These are phyloP conservation scores for Xanthoparmelia taractica DNA, from an alignment of 495 filamentous ascomycete species.

Conservation along the genomic window DNA sequence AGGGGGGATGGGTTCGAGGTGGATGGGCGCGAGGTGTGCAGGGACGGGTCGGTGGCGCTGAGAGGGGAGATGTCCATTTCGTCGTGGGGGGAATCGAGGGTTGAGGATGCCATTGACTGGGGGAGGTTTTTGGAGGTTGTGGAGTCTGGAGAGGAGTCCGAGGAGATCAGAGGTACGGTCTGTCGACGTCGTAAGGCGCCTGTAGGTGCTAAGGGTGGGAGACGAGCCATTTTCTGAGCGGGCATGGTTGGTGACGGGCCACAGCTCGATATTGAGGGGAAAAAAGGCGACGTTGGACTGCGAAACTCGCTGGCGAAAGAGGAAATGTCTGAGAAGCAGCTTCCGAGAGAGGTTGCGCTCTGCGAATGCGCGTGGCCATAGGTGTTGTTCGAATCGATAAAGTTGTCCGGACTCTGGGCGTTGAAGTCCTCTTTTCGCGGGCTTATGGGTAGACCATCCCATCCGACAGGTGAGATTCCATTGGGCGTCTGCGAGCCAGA, in stretches of 20 bases:
- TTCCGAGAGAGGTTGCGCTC: constrained; percentile 51
- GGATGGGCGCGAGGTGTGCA: constrained; percentile 14
- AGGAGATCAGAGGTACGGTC: constrained; percentile 68
- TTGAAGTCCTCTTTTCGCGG: constrained; percentile 60
- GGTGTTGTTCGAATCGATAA: constrained; percentile 41
- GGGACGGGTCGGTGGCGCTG: constrained; percentile 43
- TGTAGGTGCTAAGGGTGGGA: constrained; percentile 44
- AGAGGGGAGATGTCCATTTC: constrained; percentile 44
- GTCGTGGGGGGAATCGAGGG: constrained; percentile 64
- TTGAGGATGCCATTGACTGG: constrained; percentile 49
- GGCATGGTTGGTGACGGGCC: constrained; percentile 60
- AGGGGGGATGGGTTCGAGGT: constrained; percentile 36
- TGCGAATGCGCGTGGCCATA: constrained; percentile 53
- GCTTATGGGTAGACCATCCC: constrained; percentile 52
- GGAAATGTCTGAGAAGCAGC: constrained; percentile 47
- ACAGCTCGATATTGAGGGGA: constrained; percentile 62
- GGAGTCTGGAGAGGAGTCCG: constrained; percentile 63
- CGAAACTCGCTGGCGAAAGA: constrained; percentile 67
- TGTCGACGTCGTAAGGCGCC: constrained; percentile 77
- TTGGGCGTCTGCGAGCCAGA: constrained; percentile 60
- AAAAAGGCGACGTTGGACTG: constrained; percentile 82
- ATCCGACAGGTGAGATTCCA: constrained; percentile 67
- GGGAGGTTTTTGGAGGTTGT: constrained; percentile 56
- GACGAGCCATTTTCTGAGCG: constrained; percentile 50
- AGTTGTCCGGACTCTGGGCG: constrained; percentile 42